phyloP scores from a whole-genome alignment of 805 yeast genomes.

The Nakazawaea molendinolei region DNA sequence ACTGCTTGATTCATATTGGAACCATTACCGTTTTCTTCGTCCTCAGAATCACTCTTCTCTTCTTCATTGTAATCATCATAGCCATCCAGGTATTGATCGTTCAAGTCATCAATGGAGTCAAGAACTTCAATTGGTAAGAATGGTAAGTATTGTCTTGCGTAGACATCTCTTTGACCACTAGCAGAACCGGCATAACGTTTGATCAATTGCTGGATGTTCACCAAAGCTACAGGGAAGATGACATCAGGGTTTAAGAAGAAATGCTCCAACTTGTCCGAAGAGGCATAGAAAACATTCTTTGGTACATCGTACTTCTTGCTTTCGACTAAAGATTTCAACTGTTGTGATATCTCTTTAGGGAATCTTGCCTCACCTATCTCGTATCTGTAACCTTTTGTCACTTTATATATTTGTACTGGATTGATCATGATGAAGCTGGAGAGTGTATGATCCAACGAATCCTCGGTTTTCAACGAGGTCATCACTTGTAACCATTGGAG shows the following conservation, averaged over 20 bases:
- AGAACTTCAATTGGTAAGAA: conserved; percentile 59
- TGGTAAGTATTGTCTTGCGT: conserved; percentile 62
- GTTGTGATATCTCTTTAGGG: conserved; percentile 42
- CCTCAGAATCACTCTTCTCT: conserved; percentile 15
- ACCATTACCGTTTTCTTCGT: conserved; percentile 13
- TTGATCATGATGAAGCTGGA: conserved; percentile 51
- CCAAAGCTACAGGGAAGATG: conserved; percentile 56
- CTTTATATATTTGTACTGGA: conserved; percentile 62
- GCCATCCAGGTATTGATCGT: conserved; percentile 31
- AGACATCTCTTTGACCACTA: conserved; percentile 41
- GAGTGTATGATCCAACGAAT: conserved; percentile 48
- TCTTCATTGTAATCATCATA: conserved; percentile 20
- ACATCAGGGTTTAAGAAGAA: conserved; percentile 45
- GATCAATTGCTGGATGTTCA: conserved; percentile 67
- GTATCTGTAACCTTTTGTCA: conserved; percentile 70
- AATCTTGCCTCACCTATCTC: conserved; percentile 76
- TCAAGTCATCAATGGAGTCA: conserved; percentile 67
- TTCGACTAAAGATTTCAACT: conserved; percentile 27
- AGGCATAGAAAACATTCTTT: conserved; percentile 17
- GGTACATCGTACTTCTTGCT: conserved; percentile 9
- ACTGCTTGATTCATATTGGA: conserved; percentile 11
- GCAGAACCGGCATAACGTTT: conserved; percentile 72
- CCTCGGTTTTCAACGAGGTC: conserved; percentile 62
- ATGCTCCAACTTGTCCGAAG: conserved; percentile 17
- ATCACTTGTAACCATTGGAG: conserved; percentile 89